Evolutionary conservation across 345 rosid species (phyloP).

Genomic region (Ceriops zippeliana): DNA sequence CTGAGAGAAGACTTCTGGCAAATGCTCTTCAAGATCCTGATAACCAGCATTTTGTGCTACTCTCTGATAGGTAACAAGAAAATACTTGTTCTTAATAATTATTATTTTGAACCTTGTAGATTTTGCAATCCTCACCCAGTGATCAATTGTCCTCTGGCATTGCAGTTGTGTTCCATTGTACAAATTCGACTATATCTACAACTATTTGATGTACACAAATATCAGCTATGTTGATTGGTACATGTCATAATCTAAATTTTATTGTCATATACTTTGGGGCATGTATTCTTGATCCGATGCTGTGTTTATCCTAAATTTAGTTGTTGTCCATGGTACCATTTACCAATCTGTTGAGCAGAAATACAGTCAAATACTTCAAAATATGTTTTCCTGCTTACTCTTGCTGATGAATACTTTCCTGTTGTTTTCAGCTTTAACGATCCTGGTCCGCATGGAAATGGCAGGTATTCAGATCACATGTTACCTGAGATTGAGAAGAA

Average conservation of each 20-base stretch:
- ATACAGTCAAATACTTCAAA: too few species aligned
- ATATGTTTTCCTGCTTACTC: slow-evolving; percentile 1
- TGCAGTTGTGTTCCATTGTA: slow-evolving; percentile 94
- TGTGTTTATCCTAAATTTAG: too few species aligned
- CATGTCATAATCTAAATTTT: slow-evolving; percentile 13
- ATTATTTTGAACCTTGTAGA: background rate
- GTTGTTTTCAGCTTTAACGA: slow-evolving; percentile 72
- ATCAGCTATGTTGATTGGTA: slow-evolving; percentile 93
- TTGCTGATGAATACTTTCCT: slow-evolving; percentile 9
- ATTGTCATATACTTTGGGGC: too few species aligned
- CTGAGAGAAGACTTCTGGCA: slow-evolving; percentile 86
- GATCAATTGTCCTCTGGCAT: slow-evolving; percentile 18
- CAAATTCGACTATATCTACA: slow-evolving; percentile 75
- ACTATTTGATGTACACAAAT: slow-evolving; percentile 79
- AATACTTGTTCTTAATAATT: background rate
- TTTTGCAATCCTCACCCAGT: slow-evolving; percentile 9
- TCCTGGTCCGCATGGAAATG: slow-evolving; percentile 97
- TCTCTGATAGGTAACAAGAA: slow-evolving; percentile 78
- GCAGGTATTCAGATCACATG: slow-evolving; percentile 95
- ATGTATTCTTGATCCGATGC: too few species aligned
- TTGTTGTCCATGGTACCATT: too few species aligned
- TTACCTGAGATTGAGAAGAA: slow-evolving; percentile 82
- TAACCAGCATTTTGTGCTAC: slow-evolving; percentile 93
- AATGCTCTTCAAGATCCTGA: slow-evolving; percentile 85
- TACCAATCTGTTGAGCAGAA: background rate